Percentiles rank a stretch among this genome's conserved stretches.
These are phyloP conservation scores for Pseudopediastrum boryanum DNA, from an alignment of 139 green algal genomes.

Conservation along the genomic window DNA sequence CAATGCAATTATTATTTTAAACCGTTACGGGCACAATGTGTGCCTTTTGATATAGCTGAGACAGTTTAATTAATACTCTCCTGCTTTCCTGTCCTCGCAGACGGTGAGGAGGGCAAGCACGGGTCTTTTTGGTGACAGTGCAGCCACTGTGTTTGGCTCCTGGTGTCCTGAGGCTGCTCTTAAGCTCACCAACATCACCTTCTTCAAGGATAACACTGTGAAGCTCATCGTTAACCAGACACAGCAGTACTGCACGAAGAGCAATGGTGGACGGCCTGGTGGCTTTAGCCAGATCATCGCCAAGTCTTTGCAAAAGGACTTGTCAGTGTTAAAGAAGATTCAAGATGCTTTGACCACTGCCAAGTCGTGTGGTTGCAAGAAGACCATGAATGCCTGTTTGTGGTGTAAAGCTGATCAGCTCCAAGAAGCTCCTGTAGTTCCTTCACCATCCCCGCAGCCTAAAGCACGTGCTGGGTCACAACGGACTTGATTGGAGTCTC, in stretches of 20 bases:
- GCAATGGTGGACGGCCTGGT: neutral
- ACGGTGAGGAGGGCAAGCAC: no score
- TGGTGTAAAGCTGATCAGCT: slow-evolving; percentile 16
- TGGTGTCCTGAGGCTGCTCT: slow-evolving; percentile 34
- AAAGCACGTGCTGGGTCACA: no score
- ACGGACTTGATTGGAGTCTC: no score
- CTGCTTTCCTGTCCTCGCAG: no score
- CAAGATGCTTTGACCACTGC: slow-evolving; percentile 27
- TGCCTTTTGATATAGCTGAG: no score
- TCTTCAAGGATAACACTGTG: slow-evolving; percentile 7
- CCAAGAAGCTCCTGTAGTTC: no score
- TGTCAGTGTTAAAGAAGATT: neutral
- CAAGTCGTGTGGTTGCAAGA: slow-evolving; percentile 30
- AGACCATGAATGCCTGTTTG: neutral
- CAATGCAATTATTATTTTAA: no score
- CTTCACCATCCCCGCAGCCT: no score
- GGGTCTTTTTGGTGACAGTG: no score
- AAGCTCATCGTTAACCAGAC: neutral
- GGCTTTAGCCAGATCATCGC: neutral
- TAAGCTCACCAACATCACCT: slow-evolving; percentile 19
- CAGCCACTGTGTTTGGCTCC: slow-evolving; percentile 10
- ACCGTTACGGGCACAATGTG: no score
- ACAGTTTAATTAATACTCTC: no score
- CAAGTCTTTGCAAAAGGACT: neutral
- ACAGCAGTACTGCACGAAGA: slow-evolving; percentile 7